phyloP scores from a whole-genome alignment of 192 early-diverging fungal species.

The Backusella australiensis region DNA sequence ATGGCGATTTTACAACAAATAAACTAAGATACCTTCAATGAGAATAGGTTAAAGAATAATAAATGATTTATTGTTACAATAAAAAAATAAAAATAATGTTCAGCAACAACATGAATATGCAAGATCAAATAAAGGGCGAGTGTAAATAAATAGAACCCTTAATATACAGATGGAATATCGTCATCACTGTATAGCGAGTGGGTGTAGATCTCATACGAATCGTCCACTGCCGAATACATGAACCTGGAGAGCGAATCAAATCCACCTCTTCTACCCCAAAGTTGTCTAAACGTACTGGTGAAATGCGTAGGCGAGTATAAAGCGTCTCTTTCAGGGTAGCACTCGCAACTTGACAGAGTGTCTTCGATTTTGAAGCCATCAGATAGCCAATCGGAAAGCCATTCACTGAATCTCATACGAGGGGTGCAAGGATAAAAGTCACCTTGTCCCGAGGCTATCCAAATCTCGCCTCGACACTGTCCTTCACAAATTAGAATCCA shows the following conservation, averaged over 20 bases:
- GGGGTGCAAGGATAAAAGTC: neutral
- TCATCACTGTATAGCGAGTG: neutral
- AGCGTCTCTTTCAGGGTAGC: neutral
- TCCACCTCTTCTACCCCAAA: neutral
- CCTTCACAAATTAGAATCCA: constrained; percentile 12
- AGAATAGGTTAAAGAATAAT: neutral
- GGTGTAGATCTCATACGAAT: neutral
- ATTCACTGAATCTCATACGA: neutral
- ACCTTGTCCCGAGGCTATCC: neutral
- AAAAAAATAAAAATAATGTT: neutral
- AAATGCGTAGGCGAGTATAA: neutral
- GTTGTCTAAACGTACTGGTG: neutral
- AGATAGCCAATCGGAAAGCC: neutral
- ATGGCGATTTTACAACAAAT: too few relatives aligned
- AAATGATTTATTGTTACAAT: neutral
- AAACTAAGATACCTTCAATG: too few relatives aligned
- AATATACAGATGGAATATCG: neutral
- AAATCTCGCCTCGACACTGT: neutral
- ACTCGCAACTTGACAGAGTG: neutral
- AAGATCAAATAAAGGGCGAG: neutral
- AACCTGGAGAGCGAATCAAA: neutral
- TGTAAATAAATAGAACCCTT: neutral
- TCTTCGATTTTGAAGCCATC: neutral
- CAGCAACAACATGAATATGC: neutral
- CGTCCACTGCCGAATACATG: neutral